Percentiles rank a stretch among this genome's conserved stretches.
phyloP scores from a whole-genome alignment of 148 eudicot species.

The Gaultheria prostrata region DNA sequence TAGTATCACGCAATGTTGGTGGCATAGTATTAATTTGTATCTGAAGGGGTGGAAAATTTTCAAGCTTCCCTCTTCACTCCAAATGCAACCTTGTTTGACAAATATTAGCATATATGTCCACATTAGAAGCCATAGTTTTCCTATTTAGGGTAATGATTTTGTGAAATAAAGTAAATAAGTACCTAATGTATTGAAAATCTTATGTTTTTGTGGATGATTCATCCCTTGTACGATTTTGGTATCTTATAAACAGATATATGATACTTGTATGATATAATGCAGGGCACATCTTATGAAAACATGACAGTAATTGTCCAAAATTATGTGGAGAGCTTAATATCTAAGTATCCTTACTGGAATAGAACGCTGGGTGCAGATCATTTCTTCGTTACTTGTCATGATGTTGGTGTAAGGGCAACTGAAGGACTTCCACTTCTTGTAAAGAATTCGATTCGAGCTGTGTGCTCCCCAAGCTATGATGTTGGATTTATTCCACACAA shows the following conservation, averaged over 20 bases:
- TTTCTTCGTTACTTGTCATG: slow-evolving; percentile 93
- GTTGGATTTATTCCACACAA: slow-evolving; percentile 94
- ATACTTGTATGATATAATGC: slow-evolving; percentile 28
- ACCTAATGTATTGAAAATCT: neutral
- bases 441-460: slow-evolving; percentile 88
- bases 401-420: slow-evolving; percentile 95
- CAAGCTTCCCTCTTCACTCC: neutral
- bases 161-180: neutral
- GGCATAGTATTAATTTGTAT: neutral
- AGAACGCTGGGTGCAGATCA: slow-evolving; percentile 96
- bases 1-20: neutral
- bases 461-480: slow-evolving; percentile 91
- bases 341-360: slow-evolving; percentile 93
- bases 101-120: slow-evolving; percentile 8
- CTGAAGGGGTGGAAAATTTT: neutral
- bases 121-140: neutral
- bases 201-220: neutral
- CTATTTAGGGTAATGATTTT: neutral
- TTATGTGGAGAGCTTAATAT: slow-evolving; percentile 76
- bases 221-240: neutral
- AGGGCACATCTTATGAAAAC: slow-evolving; percentile 96
- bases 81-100: neutral
- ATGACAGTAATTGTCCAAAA: slow-evolving; percentile 80
- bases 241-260: neutral
- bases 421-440: slow-evolving; percentile 76